Conservation (phyloP, 2,329 filamentous ascomycete species). For the Colletotrichum noveboracense region DNA sequence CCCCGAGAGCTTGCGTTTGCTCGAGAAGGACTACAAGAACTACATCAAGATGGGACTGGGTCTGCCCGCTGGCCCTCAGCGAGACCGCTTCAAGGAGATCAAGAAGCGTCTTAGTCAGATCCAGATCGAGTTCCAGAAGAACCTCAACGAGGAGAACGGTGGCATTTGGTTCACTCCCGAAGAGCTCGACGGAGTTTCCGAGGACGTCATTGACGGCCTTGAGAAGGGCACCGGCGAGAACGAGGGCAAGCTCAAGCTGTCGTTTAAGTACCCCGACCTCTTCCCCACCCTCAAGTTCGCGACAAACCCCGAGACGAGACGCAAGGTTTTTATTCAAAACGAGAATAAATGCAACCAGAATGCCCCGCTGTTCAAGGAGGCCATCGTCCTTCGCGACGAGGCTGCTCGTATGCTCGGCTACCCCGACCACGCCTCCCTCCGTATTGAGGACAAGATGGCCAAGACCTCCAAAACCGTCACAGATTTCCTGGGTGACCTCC, state of each 20-base stretch:
- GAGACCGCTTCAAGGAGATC: slow-evolving; percentile 85
- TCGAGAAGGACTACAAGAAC: slow-evolving; percentile 79
- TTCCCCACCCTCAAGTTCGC: slow-evolving; percentile 82
- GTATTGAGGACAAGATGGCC: slow-evolving; percentile 65
- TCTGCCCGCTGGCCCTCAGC: slow-evolving; percentile 70
- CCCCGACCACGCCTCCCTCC: slow-evolving; percentile 59
- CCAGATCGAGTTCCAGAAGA: slow-evolving; percentile 78
- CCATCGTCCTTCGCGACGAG: slow-evolving; percentile 60
- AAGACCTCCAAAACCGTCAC: slow-evolving; percentile 61
- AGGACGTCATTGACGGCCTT: slow-evolving; percentile 69
- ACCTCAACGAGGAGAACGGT: slow-evolving; percentile 83
- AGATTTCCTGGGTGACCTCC: slow-evolving; percentile 69
- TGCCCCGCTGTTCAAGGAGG: slow-evolving; percentile 54
- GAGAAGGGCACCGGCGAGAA: slow-evolving; percentile 76
- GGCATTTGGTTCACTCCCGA: slow-evolving; percentile 78
- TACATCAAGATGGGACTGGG: slow-evolving; percentile 80
- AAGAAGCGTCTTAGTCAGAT: slow-evolving; percentile 80
- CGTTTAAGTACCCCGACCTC: slow-evolving; percentile 84
- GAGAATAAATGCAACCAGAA: slow-evolving; percentile 82
- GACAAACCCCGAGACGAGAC: slow-evolving; percentile 70
- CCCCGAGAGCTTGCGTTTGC: slow-evolving; percentile 71
- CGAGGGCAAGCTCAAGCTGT: slow-evolving; percentile 75
- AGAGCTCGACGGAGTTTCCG: slow-evolving; percentile 77
- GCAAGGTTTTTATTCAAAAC: slow-evolving; percentile 73
- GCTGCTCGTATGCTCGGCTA: slow-evolving; percentile 61